Percentiles rank a stretch among this genome's conserved stretches.
phyloP scores from a whole-genome alignment of 2,329 filamentous ascomycete species.

The Phoma herbarum region DNA sequence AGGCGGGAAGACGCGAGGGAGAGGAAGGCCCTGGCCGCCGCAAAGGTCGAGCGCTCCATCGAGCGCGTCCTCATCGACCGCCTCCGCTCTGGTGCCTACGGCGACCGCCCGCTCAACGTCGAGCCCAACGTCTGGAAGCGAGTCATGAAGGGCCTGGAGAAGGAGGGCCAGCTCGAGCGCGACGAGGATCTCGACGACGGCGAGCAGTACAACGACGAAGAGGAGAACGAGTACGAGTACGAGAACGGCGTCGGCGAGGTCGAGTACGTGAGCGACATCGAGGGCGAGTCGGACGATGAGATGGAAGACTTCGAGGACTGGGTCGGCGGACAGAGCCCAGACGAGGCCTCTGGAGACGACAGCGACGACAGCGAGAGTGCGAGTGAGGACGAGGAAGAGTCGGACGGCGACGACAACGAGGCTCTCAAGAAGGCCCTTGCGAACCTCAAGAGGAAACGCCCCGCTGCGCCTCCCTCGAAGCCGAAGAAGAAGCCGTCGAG shows the following conservation, averaged over 20 bases:
- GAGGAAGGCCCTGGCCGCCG: constrained; percentile 63
- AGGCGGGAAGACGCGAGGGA: constrained; percentile 59
- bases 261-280: constrained; percentile 92
- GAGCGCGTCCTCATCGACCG: constrained; percentile 94
- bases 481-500: constrained; percentile 64
- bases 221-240: constrained; percentile 70
- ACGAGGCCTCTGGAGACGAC: constrained; percentile 64
- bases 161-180: constrained; percentile 79
- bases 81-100: constrained; percentile 90
- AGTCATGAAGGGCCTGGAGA: constrained; percentile 89
- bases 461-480: constrained; percentile 60
- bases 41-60: constrained; percentile 94
- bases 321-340: constrained; percentile 75
- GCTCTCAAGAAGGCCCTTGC: constrained; percentile 66
- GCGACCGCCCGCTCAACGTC: constrained; percentile 92
- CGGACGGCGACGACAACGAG: constrained; percentile 62
- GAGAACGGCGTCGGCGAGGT: constrained; percentile 77
- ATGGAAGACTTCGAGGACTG: constrained; percentile 83
- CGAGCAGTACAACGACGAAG: constrained; percentile 78
- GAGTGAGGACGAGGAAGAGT: constrained; percentile 63
- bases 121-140: constrained; percentile 97
- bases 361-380: constrained; percentile 66
- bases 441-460: constrained; percentile 66
- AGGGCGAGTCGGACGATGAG: constrained; percentile 76
- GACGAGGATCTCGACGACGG: constrained; percentile 92